Evolutionary conservation across 345 rosid genomes (phyloP).

Genomic region (Eucalyptus pauciflora): DNA sequence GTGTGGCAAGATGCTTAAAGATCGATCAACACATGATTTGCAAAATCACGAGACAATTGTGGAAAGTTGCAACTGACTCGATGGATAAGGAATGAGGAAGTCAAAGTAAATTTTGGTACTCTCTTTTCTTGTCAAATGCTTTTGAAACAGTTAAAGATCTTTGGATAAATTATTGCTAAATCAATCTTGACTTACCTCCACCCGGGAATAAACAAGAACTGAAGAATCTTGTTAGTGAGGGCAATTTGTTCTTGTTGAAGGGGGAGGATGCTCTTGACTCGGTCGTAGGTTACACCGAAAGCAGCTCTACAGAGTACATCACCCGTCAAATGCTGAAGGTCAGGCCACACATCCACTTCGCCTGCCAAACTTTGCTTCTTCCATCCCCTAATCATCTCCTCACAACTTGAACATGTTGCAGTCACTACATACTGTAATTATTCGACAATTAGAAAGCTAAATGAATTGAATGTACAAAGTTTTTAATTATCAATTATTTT

Average conservation of each 20-base stretch:
- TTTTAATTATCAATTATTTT: too few relatives aligned
- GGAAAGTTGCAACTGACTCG: neutral
- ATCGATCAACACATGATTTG: neutral
- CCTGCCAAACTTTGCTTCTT: neutral
- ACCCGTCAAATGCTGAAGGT: neutral
- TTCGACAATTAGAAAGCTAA: neutral
- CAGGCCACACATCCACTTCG: neutral
- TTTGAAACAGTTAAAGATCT: neutral
- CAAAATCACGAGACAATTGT: neutral
- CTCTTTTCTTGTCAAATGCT: neutral
- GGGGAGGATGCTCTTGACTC: neutral
- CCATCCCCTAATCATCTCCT: neutral
- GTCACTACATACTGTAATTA: neutral
- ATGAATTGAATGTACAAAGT: neutral
- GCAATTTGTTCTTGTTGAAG: neutral
- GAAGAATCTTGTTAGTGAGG: neutral
- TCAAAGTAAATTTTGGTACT: neutral
- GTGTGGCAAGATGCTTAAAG: neutral
- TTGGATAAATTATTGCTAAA: neutral
- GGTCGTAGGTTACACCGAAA: neutral
- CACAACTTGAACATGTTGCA: neutral
- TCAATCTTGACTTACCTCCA: neutral
- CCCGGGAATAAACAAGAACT: neutral
- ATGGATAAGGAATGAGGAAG: neutral
- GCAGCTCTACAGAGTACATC: neutral